Base-by-base conservation (phyloP, 2,329 filamentous ascomycete species). In the Cercospora beticola region DNA sequence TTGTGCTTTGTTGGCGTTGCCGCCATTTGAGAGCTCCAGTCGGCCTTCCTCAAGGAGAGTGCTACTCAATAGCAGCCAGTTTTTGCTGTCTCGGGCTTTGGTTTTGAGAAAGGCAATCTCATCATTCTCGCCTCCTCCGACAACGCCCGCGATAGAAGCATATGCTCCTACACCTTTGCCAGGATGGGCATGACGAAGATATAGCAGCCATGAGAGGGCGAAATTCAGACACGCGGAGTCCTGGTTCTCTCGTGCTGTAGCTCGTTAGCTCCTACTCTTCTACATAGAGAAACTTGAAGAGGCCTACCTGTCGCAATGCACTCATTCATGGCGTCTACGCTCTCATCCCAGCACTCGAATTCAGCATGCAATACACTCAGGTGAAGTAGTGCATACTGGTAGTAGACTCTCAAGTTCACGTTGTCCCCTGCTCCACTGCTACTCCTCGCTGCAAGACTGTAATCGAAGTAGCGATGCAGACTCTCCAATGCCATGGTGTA, bases 391-490 rank as follows among this genome's bases (percentile, higher is more conserved):
- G 95, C 95, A 77, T 97, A 97, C 77, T 98, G 95, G 76, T 99
- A 98, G 75, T 94, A 94, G 5, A 91, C 68, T 49, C 66, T 67
- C 70, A 75, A 71, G 30, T 70, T 74, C 16, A 65, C 66, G 61
- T 52, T 36, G 60, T 73, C 65, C 46, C 64, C 62, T 23, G 62
- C 52, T 30, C 62, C 62, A 21, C 46, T 46, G 33, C 62, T 21
- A 21, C 56, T 67, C 31, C 74, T 71, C 12, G 71, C 71, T 16
- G 76, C 75, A 30, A 80, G 74, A 1, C 94, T 95, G 79, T 97
- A 97, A 79, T 99, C 95, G 75, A 97, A 99, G 79, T 97, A 99
- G 62, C 93, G 90, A 79, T 98, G 94, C 21, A 99, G 85, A 73
- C 90, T 90, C 76, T 99, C 94, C 77, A 97, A 95, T 0, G 95